Evolutionary conservation across 345 rosid species (phyloP).

Genomic region (Citrus hindsii): DNA sequence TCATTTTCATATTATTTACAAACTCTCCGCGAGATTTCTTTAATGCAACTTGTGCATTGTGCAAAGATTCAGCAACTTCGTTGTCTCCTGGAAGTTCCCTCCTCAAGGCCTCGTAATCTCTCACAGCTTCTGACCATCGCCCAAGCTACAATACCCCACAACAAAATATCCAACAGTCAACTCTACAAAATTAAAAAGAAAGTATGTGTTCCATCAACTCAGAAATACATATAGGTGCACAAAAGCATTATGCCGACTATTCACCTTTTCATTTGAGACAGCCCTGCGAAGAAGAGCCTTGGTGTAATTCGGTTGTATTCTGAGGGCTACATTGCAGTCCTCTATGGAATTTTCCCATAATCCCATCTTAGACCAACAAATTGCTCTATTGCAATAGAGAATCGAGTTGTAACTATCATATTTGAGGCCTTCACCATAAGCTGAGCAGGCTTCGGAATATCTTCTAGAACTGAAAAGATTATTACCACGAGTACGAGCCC

Average conservation of each 20-base stretch:
- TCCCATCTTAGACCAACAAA: constrained; percentile 96
- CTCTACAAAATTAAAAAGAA: not conserved
- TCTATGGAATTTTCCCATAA: constrained; percentile 81
- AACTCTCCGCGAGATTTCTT: constrained; percentile 49
- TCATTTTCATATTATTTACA: constrained; percentile 35
- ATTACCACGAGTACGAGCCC: constrained; percentile 78
- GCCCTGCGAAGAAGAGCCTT: constrained; percentile 93
- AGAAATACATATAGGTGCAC: not conserved
- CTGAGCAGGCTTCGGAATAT: constrained; percentile 77
- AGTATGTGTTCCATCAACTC: not conserved
- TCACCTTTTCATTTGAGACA: constrained; percentile 86
- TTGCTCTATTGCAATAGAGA: constrained; percentile 95
- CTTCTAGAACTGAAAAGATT: constrained; percentile 76
- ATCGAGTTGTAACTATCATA: constrained; percentile 62
- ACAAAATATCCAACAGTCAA: constrained; percentile 3
- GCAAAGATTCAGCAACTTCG: constrained; percentile 72
- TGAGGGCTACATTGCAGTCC: constrained; percentile 82
- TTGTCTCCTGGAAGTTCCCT: constrained; percentile 81
- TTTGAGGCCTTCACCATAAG: constrained; percentile 92
- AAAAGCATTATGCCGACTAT: not conserved
- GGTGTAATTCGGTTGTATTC: constrained; percentile 63
- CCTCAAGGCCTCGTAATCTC: constrained; percentile 77
- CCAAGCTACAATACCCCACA: constrained; percentile 44
- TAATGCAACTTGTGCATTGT: constrained; percentile 60
- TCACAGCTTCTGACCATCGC: constrained; percentile 80